Evolutionary conservation across 2,329 filamentous ascomycete genomes (phyloP).

Genomic region (Fusarium heterosporum): DNA sequence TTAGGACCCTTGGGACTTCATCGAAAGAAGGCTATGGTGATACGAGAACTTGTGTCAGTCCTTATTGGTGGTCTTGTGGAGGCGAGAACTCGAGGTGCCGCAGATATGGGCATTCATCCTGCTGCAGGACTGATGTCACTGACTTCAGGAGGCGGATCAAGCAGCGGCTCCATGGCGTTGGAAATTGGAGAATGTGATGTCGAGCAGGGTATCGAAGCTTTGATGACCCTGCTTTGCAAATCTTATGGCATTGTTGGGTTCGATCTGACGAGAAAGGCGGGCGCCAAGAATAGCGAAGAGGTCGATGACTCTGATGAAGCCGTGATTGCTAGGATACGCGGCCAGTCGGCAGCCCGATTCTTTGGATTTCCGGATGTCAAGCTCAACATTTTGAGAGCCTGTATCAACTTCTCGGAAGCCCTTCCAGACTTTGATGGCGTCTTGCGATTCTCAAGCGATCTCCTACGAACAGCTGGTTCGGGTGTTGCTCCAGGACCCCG

Average conservation of each 20-base stretch:
- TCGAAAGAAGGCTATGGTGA: slow-evolving; percentile 90
- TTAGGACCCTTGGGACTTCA: slow-evolving; percentile 82
- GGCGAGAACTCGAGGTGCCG: slow-evolving; percentile 90
- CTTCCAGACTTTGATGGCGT: slow-evolving; percentile 92
- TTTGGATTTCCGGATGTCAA: slow-evolving; percentile 87
- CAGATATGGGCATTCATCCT: slow-evolving; percentile 96
- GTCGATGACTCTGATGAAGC: slow-evolving; percentile 63
- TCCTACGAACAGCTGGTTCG: slow-evolving; percentile 84
- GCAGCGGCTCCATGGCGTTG: slow-evolving; percentile 65
- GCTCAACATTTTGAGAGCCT: slow-evolving; percentile 86
- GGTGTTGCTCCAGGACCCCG: slow-evolving; percentile 79
- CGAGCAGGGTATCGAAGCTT: slow-evolving; percentile 73
- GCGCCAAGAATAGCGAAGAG: slow-evolving; percentile 35
- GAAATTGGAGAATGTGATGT: slow-evolving; percentile 74
- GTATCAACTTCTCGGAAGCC: slow-evolving; percentile 93
- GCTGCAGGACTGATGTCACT: slow-evolving; percentile 85
- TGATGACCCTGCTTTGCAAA: slow-evolving; percentile 70
- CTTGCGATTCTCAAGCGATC: slow-evolving; percentile 85
- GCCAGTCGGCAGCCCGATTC: slow-evolving; percentile 67
- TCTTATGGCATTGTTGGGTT: slow-evolving; percentile 73
- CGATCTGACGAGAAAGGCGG: slow-evolving; percentile 51
- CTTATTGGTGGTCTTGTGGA: slow-evolving; percentile 88
- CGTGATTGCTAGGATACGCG: slow-evolving; percentile 68
- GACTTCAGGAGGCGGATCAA: slow-evolving; percentile 64
- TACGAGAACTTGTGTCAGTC: slow-evolving; percentile 85